phyloP scores from a whole-genome alignment of 495 filamentous ascomycete genomes.

The Podospora anserina region DNA sequence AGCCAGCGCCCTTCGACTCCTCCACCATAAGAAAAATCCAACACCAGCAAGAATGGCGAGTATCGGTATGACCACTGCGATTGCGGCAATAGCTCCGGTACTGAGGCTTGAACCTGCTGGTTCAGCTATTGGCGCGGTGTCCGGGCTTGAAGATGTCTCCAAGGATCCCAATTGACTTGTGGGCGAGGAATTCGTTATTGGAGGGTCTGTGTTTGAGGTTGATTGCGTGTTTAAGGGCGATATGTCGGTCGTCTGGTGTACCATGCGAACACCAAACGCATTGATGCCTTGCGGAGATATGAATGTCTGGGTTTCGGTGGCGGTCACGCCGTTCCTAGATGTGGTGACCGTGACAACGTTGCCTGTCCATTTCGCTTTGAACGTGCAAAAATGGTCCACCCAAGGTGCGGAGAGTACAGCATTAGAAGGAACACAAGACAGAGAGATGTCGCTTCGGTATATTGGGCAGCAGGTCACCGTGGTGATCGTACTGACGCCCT shows the following conservation, averaged over 20 bases:
- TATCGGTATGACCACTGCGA: slow-evolving; percentile 24
- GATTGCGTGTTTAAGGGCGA: not conserved
- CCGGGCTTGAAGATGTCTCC: not conserved
- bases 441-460: slow-evolving; percentile 9
- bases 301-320: slow-evolving; percentile 3
- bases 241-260: slow-evolving; percentile 25
- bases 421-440: slow-evolving; percentile 22
- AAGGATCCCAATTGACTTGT: not conserved
- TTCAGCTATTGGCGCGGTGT: not conserved
- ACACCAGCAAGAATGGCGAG: slow-evolving; percentile 15
- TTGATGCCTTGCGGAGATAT: slow-evolving; percentile 19
- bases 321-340: slow-evolving; percentile 15
- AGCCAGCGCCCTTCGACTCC: slow-evolving; percentile 14
- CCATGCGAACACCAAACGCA: slow-evolving; percentile 29
- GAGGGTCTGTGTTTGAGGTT: not conserved
- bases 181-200: not conserved
- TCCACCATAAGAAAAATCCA: slow-evolving; percentile 25
- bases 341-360: slow-evolving; percentile 14
- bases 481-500: slow-evolving; percentile 23
- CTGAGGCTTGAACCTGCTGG: slow-evolving; percentile 13
- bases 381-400: slow-evolving; percentile 26
- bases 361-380: slow-evolving; percentile 15
- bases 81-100: slow-evolving; percentile 20
- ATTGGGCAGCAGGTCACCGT: slow-evolving; percentile 32
- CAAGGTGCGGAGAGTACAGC: slow-evolving; percentile 14